phyloP scores from a whole-genome alignment of 176 grass and related monocot species.

The Musa troglodytarum region DNA sequence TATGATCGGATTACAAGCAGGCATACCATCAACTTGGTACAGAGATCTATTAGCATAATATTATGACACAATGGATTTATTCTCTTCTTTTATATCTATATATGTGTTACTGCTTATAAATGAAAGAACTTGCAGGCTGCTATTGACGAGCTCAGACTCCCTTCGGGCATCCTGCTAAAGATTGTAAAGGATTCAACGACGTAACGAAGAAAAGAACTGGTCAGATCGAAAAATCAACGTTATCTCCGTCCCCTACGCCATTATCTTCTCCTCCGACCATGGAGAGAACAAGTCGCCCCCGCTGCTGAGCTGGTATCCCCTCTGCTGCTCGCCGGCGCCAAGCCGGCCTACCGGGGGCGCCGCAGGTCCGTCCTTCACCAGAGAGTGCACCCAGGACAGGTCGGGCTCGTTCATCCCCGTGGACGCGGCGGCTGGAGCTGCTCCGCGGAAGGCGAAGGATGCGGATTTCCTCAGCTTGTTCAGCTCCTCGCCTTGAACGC shows the following conservation, averaged over 20 bases:
- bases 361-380: constrained; percentile 41
- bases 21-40: not conserved
- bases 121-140: constrained; percentile 36
- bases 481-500: constrained; percentile 42
- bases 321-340: not conserved
- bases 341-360: constrained; percentile 18
- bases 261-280: constrained; percentile 55
- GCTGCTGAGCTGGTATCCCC: not conserved
- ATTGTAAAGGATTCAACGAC: constrained; percentile 50
- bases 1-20: not conserved
- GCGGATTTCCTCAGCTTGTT: constrained; percentile 48
- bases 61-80: not conserved
- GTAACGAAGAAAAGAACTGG: constrained; percentile 93
- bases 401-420: constrained; percentile 36
- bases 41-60: constrained; percentile 2
- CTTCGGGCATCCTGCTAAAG: constrained; percentile 79
- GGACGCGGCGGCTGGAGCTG: not conserved
- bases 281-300: constrained; percentile 5
- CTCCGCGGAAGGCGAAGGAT: constrained; percentile 17
- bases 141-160: constrained; percentile 50
- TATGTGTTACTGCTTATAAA: constrained; percentile 22
- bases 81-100: constrained; percentile 28
- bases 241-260: constrained; percentile 45
- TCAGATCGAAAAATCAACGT: constrained; percentile 39
- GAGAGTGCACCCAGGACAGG: constrained; percentile 55